Conservation (phyloP, 208 protist species). For the Vickermania spadyakhi region DNA sequence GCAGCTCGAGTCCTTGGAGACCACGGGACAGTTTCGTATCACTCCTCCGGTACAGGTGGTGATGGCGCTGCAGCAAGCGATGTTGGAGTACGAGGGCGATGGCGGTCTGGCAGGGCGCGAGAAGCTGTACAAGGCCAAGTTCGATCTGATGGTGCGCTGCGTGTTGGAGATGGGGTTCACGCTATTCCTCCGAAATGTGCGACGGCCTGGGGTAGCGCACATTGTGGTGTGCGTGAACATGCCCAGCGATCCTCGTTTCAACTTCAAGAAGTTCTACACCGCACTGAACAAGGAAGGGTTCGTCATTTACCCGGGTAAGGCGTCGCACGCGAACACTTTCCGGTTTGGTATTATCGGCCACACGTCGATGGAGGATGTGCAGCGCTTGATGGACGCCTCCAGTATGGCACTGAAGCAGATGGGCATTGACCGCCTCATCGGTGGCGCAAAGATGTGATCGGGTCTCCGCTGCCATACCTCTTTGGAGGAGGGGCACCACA, state of each 20-base stretch:
- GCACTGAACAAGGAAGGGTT: constrained; percentile 58
- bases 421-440: constrained; percentile 39
- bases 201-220: constrained; percentile 45
- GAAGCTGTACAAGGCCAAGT: constrained; percentile 46
- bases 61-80: constrained; percentile 65
- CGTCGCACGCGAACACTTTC: constrained; percentile 78
- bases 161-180: constrained; percentile 66
- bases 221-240: constrained; percentile 81
- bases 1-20: constrained; percentile 56
- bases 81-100: constrained; percentile 64
- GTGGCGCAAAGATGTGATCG: constrained; percentile 27
- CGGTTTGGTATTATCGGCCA: constrained; percentile 82
- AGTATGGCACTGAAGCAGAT: constrained; percentile 41
- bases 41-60: constrained; percentile 80
- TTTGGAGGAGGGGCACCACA: no score
- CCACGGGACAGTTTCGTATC: constrained; percentile 62
- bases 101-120: constrained; percentile 44
- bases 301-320: constrained; percentile 82
- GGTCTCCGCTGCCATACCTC: neutral
- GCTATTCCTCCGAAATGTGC: constrained; percentile 46
- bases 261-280: constrained; percentile 84
- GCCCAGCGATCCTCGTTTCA: constrained; percentile 61
- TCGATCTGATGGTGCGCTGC: constrained; percentile 32
- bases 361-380: constrained; percentile 33
- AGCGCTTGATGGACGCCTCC: constrained; percentile 33